Evolutionary conservation across 352 stramenopile species (phyloP).

Genomic region (Elongisporangium anandrum): DNA sequence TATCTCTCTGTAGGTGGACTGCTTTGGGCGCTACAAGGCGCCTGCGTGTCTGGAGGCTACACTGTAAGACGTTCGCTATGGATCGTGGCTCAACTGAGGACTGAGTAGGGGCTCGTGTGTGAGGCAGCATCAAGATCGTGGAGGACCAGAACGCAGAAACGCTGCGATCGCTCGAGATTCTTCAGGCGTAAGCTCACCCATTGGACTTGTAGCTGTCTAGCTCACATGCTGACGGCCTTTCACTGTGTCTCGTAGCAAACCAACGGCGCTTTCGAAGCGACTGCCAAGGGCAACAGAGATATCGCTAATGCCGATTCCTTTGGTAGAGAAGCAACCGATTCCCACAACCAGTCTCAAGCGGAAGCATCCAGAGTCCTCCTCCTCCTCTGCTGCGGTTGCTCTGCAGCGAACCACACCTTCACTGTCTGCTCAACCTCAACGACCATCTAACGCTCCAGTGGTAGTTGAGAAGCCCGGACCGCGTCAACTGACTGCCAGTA

Average conservation of each 20-base stretch:
- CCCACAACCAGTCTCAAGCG: conserved; percentile 8
- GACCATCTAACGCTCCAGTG: background rate
- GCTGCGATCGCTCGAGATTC: conserved; percentile 52
- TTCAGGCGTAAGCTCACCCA: conserved; percentile 37
- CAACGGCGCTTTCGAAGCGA: conserved; percentile 10
- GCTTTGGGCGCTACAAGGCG: conserved; percentile 22
- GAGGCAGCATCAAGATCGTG: conserved; percentile 27
- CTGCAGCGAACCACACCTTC: too few species aligned
- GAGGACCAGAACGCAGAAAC: conserved; percentile 57
- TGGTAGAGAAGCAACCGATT: conserved; percentile 1
- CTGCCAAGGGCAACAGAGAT: background rate
- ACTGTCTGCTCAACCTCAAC: background rate
- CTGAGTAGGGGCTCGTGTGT: background rate
- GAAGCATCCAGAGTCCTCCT: conserved; percentile 6
- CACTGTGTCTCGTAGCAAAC: conserved; percentile 9
- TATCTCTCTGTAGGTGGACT: conserved; percentile 43
- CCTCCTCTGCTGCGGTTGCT: background rate
- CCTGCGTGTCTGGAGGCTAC: conserved; percentile 27
- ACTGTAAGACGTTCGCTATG: conserved; percentile 14
- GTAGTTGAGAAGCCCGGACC: background rate
- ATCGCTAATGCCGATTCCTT: background rate
- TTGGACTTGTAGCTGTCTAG: background rate
- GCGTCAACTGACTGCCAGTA: background rate
- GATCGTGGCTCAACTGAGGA: background rate
- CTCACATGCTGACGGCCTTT: background rate